These are phyloP conservation scores for Elsinoe batatas DNA, from an alignment of 2,329 filamentous ascomycete species.

Conservation along the genomic window DNA sequence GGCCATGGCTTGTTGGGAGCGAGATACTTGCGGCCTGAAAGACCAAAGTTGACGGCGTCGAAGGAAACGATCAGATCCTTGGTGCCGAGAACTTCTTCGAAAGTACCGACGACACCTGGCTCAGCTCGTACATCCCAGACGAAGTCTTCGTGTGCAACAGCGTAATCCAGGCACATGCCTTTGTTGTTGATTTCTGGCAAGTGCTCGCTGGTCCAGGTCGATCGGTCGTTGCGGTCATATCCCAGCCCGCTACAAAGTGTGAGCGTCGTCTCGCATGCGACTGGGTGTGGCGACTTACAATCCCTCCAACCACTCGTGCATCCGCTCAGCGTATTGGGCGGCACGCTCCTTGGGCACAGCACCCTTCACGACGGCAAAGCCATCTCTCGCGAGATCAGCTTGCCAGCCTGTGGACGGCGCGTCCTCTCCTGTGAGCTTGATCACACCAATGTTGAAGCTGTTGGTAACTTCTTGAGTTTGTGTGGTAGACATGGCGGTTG, in stretches of 20 bases:
- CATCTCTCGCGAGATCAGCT: conserved; percentile 26
- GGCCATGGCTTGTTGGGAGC: conserved; percentile 36
- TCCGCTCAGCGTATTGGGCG: conserved; percentile 21
- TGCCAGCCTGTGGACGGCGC: neutral
- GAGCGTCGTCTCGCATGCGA: neutral
- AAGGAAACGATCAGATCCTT: conserved; percentile 42
- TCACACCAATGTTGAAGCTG: neutral
- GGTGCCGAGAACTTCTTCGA: conserved; percentile 38
- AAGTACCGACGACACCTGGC: conserved; percentile 37
- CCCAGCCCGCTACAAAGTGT: conserved; percentile 25
- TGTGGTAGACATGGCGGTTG: neutral
- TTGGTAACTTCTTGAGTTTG: neutral
- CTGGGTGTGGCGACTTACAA: conserved; percentile 25
- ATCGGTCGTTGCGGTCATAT: conserved; percentile 28
- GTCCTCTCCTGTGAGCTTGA: conserved; percentile 1
- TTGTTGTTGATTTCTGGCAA: conserved; percentile 37
- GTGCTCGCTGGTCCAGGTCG: conserved; percentile 27
- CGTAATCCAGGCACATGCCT: conserved; percentile 41
- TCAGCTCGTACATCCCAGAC: conserved; percentile 41
- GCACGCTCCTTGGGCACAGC: conserved; percentile 33
- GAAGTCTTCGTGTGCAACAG: conserved; percentile 40
- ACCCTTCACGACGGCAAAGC: conserved; percentile 35
- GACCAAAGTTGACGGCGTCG: conserved; percentile 38
- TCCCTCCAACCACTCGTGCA: conserved; percentile 19
- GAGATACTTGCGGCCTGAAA: conserved; percentile 33